Conservation (phyloP, 2,329 filamentous ascomycete genomes). For the Aspergillus carbonarius region DNA sequence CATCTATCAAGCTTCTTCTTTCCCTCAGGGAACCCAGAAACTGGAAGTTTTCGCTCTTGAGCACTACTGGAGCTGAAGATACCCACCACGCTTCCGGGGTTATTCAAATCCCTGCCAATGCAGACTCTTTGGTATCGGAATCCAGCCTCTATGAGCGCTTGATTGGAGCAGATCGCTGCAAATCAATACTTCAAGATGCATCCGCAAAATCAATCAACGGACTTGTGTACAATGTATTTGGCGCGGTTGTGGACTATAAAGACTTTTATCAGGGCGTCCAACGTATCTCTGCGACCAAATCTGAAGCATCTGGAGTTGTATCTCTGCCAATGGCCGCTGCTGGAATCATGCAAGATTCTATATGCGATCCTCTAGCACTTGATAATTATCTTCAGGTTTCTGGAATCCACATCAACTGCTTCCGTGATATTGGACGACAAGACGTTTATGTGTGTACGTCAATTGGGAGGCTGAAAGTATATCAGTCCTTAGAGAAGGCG, state of each 20-base stretch:
- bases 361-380: conserved; percentile 21
- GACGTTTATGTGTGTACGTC: conserved; percentile 31
- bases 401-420: conserved; percentile 32
- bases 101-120: background rate
- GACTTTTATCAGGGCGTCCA: background rate
- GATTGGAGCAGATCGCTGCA: background rate
- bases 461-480: background rate
- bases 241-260: background rate
- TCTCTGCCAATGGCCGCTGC: conserved; percentile 1
- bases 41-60: background rate
- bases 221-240: background rate
- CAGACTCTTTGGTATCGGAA: background rate
- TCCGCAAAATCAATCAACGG: background rate
- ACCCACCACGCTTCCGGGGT: background rate
- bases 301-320: conserved; percentile 20
- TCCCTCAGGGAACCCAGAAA: background rate
- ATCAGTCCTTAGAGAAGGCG: background rate
- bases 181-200: background rate
- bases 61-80: background rate
- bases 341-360: conserved; percentile 6
- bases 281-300: background rate
- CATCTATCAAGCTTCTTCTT: background rate
- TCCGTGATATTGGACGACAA: conserved; percentile 18
- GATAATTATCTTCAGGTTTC: conserved; percentile 34
- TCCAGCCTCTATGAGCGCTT: background rate